phyloP scores from a whole-genome alignment of 768 basidiomycete species.

The Mrakia frigida region DNA sequence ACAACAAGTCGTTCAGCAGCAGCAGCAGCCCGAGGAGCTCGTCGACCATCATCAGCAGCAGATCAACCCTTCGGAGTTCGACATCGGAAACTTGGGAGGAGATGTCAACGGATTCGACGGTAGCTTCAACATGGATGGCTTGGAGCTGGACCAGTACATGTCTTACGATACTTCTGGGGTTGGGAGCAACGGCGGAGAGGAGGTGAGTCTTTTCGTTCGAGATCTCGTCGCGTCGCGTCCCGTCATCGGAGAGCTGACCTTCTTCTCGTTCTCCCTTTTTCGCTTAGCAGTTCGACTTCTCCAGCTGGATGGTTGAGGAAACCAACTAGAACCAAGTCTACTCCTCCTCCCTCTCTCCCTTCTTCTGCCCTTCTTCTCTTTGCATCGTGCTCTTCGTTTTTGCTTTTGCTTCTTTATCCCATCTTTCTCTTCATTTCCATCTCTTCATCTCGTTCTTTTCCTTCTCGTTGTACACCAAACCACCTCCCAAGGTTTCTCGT shows the following conservation, averaged over 20 bases:
- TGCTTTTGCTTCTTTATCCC: neutral
- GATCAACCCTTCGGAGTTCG: neutral
- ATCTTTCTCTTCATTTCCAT: neutral
- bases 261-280: neutral
- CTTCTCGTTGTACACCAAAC: too few species aligned
- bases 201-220: neutral
- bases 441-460: neutral
- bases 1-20: neutral
- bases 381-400: slow-evolving; percentile 1
- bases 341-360: too few species aligned
- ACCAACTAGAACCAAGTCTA: neutral
- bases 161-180: neutral
- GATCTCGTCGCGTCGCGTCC: too few species aligned
- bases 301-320: slow-evolving; percentile 10
- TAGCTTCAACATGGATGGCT: neutral
- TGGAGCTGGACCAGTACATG: neutral
- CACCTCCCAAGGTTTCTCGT: too few species aligned
- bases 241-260: neutral
- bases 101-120: neutral
- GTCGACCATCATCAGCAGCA: neutral
- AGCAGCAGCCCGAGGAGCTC: neutral
- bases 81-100: neutral
- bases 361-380: neutral
- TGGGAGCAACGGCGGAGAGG: neutral
- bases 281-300: slow-evolving; percentile 10